Evolutionary conservation across 495 filamentous ascomycete species (phyloP), one percentile per base, ranked within the genome.

Genomic region (Arthonia radiata): DNA sequence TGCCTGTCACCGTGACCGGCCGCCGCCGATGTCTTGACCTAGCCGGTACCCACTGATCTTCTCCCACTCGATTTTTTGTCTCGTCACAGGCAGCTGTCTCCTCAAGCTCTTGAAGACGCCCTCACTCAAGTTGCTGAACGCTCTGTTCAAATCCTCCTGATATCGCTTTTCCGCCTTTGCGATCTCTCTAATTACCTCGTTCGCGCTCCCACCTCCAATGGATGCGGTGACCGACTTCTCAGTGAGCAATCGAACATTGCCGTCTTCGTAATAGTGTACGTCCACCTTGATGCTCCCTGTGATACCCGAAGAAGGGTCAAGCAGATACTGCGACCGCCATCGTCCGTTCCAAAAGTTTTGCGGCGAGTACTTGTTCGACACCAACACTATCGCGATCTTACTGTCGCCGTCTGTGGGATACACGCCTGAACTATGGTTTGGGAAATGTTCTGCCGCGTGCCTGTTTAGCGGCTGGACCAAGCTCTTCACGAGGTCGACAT

Each of bases 251-350:
- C 86, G 67, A 24, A 99, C 89, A 41, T 99, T 99, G 22, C 89
- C 89, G 49, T 99, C 89, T 51, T 99, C 89, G 58, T 94, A 99
- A 63, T 99, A 99, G 59, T 99, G 89, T 24, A 99, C 83, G 42
- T 86, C 76, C 17, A 81, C 72, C 37, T 74, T 73, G 42, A 82
- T 61, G 29, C 50, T 55, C 28, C 76, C 76, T 7, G 59, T 55
- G 8, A 82, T 52, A 24, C 47, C 59, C 43, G 43, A 63, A 36
- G 49, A 56, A 40, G 72, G 72, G 33, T 58, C 54, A 50, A 74
- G 72, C 45, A 71, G 63, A 54, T 93, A 94, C 26, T 69, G 60
- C 22, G 78, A 77, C 32, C 89, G 79, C 72, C 82, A 93, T 31
- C 89, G 77, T 25, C 89, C 89, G 53, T 92, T 94, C 81, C 89